Conservation (phyloP, 495 filamentous ascomycete species). For the Hypoxylon rickii region DNA sequence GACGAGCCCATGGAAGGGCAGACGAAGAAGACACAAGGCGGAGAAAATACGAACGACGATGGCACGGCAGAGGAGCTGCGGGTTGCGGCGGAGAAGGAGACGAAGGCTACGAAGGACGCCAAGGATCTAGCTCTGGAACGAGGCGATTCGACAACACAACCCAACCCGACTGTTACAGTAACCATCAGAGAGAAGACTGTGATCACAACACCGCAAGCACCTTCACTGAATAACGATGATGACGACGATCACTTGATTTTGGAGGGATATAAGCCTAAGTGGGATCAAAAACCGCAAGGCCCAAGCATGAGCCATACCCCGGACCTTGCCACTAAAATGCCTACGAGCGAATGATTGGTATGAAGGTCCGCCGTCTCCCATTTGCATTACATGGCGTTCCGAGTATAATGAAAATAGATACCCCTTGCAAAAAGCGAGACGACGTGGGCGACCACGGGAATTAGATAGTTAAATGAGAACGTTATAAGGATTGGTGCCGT, state of each 20-base stretch:
- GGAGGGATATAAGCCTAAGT: conserved; percentile 53
- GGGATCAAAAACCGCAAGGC: conserved; percentile 22
- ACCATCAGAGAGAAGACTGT: conserved; percentile 56
- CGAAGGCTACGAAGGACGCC: conserved; percentile 39
- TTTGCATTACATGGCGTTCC: conserved; percentile 24
- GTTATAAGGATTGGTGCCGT: background rate
- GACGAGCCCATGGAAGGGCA: conserved; percentile 48
- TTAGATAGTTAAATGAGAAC: background rate
- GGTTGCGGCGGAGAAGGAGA: conserved; percentile 47
- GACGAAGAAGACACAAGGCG: conserved; percentile 1
- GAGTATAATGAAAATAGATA: conserved; percentile 13
- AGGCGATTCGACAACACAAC: conserved; percentile 44
- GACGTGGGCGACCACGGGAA: background rate
- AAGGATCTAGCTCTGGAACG: conserved; percentile 58
- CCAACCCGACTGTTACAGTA: conserved; percentile 32
- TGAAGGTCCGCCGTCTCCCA: background rate
- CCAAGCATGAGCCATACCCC: background rate
- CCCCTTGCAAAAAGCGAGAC: conserved; percentile 19
- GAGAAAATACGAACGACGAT: conserved; percentile 4
- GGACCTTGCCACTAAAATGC: background rate
- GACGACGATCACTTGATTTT: conserved; percentile 47
- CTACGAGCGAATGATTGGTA: background rate
- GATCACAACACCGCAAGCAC: conserved; percentile 36
- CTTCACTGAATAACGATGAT: conserved; percentile 39
- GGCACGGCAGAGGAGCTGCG: conserved; percentile 39